Percentiles rank a stretch among this genome's conserved stretches.
Conservation (phyloP, 2,329 filamentous ascomycete genomes). For the Colletotrichum trifolii region DNA sequence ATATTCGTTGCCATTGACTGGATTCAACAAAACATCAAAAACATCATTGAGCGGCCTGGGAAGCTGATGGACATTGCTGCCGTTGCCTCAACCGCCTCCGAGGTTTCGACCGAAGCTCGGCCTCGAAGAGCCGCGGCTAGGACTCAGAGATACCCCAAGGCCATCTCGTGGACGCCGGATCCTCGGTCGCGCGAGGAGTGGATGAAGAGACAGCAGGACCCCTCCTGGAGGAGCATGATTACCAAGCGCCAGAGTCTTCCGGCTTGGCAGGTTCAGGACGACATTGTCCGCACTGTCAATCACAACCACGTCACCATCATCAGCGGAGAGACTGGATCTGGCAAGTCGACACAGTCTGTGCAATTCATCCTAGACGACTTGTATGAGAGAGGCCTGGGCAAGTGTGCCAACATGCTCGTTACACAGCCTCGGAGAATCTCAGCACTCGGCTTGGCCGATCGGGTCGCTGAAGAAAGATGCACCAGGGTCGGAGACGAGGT, state of each 20-base stretch:
- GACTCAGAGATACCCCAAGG: conserved; percentile 61
- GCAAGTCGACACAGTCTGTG: conserved; percentile 96
- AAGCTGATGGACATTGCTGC: conserved; percentile 85
- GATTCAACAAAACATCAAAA: conserved; percentile 85
- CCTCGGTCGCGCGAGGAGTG: conserved; percentile 73
- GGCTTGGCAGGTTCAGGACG: conserved; percentile 85
- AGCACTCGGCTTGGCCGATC: conserved; percentile 90
- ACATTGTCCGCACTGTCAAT: conserved; percentile 80
- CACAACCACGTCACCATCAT: conserved; percentile 92
- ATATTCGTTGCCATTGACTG: conserved; percentile 91
- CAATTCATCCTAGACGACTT: conserved; percentile 96
- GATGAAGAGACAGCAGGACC: conserved; percentile 72
- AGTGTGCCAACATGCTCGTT: conserved; percentile 88
- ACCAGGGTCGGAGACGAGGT: conserved; percentile 85
- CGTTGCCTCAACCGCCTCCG: conserved; percentile 75
- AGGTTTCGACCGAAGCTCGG: conserved; percentile 52
- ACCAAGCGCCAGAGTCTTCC: conserved; percentile 78
- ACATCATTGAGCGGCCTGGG: conserved; percentile 87
- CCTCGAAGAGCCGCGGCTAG: conserved; percentile 39
- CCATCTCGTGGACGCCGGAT: conserved; percentile 73
- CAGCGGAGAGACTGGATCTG: conserved; percentile 94
- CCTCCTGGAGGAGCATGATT: conserved; percentile 80
- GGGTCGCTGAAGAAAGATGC: conserved; percentile 93
- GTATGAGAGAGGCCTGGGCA: conserved; percentile 79
- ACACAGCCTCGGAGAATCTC: conserved; percentile 96